Evolutionary conservation across 2,329 filamentous ascomycete species (phyloP).

Genomic region (Sphaerulina populicola): DNA sequence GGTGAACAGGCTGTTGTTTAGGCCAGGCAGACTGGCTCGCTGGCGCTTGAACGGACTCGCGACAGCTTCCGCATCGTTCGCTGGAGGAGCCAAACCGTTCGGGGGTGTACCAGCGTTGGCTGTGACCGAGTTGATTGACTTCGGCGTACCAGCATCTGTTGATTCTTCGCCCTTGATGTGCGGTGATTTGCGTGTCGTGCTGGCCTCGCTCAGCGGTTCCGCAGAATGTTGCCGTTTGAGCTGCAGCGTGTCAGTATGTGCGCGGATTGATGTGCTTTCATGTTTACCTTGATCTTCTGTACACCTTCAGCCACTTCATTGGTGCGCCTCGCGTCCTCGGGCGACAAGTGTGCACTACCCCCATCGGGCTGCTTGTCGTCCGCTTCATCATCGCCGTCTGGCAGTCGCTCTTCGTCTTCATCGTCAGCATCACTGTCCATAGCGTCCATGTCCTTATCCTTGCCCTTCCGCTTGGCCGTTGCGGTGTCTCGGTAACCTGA

Average conservation of each 20-base stretch:
- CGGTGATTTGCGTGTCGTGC: constrained; percentile 40
- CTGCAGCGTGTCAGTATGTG: constrained; percentile 39
- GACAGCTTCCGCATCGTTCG: constrained; percentile 43
- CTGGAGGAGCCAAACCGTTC: constrained; percentile 20
- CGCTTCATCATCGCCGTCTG: constrained; percentile 52
- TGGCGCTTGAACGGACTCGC: constrained; percentile 71
- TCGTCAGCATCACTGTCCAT: constrained; percentile 74
- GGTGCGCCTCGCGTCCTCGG: constrained; percentile 63
- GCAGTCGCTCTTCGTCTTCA: constrained; percentile 51
- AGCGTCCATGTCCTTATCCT: constrained; percentile 47
- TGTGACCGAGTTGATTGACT: constrained; percentile 26
- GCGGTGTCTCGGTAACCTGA: constrained; percentile 60
- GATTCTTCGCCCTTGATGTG: constrained; percentile 33
- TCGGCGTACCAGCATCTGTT: constrained; percentile 37
- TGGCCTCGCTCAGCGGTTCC: constrained; percentile 50
- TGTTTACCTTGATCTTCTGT: constrained; percentile 66
- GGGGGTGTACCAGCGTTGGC: constrained; percentile 31
- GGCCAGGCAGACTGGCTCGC: constrained; percentile 50
- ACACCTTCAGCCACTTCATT: constrained; percentile 74
- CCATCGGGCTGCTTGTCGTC: constrained; percentile 54
- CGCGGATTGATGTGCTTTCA: not conserved
- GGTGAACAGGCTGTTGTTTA: constrained; percentile 25
- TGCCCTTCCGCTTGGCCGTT: constrained; percentile 50
- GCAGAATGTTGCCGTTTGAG: constrained; percentile 73
- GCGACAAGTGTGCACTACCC: constrained; percentile 46